phyloP scores from a whole-genome alignment of 1,139 yeast genomes.

The Kazachstania sp. region DNA sequence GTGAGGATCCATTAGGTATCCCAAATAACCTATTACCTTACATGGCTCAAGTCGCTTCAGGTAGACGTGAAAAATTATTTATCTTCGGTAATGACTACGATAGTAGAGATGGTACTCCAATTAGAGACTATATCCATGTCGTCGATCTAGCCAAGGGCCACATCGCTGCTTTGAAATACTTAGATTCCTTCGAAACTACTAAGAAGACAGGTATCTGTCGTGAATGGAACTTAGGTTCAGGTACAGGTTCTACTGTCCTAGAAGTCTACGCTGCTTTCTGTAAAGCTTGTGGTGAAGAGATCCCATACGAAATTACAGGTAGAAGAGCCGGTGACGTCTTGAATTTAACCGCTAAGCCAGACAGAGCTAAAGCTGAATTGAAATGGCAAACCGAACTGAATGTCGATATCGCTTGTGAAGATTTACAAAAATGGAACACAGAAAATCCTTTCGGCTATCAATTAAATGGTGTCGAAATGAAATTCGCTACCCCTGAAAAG shows the following conservation, averaged over 20 bases:
- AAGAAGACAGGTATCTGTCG: conserved; percentile 46
- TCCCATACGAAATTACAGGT: conserved; percentile 56
- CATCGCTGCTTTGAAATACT: conserved; percentile 57
- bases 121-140: conserved; percentile 76
- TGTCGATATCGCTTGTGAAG: conserved; percentile 59
- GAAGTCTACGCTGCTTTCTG: conserved; percentile 64
- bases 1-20: conserved; percentile 72
- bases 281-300: conserved; percentile 56
- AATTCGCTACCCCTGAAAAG: conserved; percentile 24
- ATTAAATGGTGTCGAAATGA: conserved; percentile 17
- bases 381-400: conserved; percentile 51
- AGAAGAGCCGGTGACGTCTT: conserved; percentile 75
- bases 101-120: conserved; percentile 72
- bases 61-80: conserved; percentile 54
- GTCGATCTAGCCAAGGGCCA: conserved; percentile 76
- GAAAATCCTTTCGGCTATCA: conserved; percentile 60
- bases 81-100: conserved; percentile 64
- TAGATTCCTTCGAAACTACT: conserved; percentile 33
- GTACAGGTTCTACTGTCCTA: conserved; percentile 68
- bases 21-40: conserved; percentile 72
- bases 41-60: conserved; percentile 71
- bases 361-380: conserved; percentile 51
- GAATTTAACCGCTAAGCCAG: conserved; percentile 63
- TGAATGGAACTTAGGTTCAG: conserved; percentile 82
- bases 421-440: conserved; percentile 72